phyloP scores from a whole-genome alignment of 78 protist species.

The Pelomyxa schiedti region DNA sequence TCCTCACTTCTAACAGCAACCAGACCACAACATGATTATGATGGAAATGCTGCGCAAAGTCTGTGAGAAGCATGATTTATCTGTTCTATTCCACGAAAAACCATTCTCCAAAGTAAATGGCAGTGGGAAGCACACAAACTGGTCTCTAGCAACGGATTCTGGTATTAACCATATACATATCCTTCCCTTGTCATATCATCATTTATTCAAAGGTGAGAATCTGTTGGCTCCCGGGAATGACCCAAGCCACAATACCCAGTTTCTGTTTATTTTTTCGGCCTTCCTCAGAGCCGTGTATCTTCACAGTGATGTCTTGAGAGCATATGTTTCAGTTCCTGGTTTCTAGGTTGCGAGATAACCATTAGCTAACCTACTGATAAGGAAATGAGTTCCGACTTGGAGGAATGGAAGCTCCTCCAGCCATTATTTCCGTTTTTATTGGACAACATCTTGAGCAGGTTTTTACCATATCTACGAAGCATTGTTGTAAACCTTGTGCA shows the following conservation, averaged over 20 bases:
- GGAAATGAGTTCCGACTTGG: conserved; percentile 78
- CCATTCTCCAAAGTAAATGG: conserved; percentile 87
- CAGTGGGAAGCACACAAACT: conserved; percentile 91
- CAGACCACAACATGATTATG: conserved; percentile 77
- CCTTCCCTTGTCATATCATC: too few species aligned
- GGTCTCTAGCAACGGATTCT: conserved; percentile 44
- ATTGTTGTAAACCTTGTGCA: background rate
- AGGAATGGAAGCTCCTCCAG: conserved; percentile 74
- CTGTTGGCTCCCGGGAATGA: conserved; percentile 53
- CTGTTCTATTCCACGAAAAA: conserved; percentile 78
- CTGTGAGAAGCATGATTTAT: conserved; percentile 56
- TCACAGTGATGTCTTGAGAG: conserved; percentile 66
- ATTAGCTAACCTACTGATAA: too few species aligned
- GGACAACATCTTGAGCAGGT: conserved; percentile 30
- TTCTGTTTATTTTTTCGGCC: conserved; percentile 49
- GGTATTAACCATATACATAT: too few species aligned
- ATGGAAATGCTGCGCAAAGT: conserved; percentile 60
- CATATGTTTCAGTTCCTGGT: conserved; percentile 62
- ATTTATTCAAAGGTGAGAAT: too few species aligned
- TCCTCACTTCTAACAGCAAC: too few species aligned
- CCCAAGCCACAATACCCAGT: conserved; percentile 35
- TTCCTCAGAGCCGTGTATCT: conserved; percentile 41
- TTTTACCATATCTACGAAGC: background rate
- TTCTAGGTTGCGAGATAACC: too few species aligned
- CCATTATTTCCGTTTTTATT: conserved; percentile 62